Conservation (phyloP, 2,329 filamentous ascomycete species). For the Monilinia fructicola region DNA sequence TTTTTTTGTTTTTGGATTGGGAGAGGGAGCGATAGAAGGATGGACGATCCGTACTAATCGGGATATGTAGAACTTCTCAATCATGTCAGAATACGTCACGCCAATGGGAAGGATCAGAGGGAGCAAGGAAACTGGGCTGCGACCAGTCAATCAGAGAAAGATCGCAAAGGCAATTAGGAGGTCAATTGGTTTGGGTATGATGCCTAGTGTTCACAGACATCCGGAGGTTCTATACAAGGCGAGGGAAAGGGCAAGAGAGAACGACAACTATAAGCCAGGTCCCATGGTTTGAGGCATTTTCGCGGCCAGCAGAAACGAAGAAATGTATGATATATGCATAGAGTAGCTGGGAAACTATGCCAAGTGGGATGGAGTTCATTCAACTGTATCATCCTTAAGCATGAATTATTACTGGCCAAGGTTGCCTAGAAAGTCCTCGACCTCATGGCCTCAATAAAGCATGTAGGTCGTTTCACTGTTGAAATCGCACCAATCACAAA, state of each 20-base stretch:
- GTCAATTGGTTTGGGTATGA: constrained; percentile 83
- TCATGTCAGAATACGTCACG: constrained; percentile 87
- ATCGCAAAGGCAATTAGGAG: constrained; percentile 90
- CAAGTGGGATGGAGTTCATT: background rate
- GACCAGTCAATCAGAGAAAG: constrained; percentile 87
- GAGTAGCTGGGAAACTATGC: background rate
- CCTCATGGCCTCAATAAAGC: background rate
- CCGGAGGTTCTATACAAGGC: constrained; percentile 66
- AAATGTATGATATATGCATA: constrained; percentile 10
- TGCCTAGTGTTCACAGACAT: constrained; percentile 88
- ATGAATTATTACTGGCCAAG: background rate
- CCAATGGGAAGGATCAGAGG: constrained; percentile 82
- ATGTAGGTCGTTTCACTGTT: background rate
- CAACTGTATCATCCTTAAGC: background rate
- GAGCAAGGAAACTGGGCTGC: constrained; percentile 71
- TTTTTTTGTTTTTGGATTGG: constrained; percentile 24
- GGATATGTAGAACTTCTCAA: constrained; percentile 73
- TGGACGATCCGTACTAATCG: constrained; percentile 14
- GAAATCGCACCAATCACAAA: background rate
- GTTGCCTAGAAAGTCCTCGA: background rate
- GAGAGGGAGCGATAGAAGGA: background rate
- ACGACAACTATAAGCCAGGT: constrained; percentile 11
- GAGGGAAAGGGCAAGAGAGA: constrained; percentile 14
- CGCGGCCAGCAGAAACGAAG: background rate
- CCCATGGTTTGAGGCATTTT: background rate